Evolutionary conservation across 352 stramenopile genomes (phyloP).

Genomic region (Phytophthora colocasiae): DNA sequence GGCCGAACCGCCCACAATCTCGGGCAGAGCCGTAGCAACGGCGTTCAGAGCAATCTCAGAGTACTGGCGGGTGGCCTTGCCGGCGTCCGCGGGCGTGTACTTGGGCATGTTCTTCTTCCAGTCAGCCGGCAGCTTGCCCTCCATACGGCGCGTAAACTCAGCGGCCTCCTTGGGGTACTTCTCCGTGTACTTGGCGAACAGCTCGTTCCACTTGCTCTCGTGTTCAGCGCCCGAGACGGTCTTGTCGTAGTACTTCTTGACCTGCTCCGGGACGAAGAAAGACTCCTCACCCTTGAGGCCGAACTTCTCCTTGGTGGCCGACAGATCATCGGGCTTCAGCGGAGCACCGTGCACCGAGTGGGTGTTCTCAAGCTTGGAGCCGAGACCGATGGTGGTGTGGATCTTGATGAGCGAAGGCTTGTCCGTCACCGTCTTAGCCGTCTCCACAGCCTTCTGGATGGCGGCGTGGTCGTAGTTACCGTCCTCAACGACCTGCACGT

Average conservation of each 20-base stretch:
- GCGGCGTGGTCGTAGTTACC: slow-evolving; percentile 93
- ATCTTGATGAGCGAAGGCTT: slow-evolving; percentile 99
- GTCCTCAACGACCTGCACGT: slow-evolving; percentile 96
- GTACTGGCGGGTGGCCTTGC: slow-evolving; percentile 94
- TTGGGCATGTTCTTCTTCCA: slow-evolving; percentile 93
- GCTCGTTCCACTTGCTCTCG: slow-evolving; percentile 91
- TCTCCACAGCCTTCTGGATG: slow-evolving; percentile 94
- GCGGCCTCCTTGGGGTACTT: slow-evolving; percentile 93
- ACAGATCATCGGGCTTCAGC: slow-evolving; percentile 95
- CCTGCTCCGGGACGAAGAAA: slow-evolving; percentile 95
- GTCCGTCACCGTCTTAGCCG: slow-evolving; percentile 94
- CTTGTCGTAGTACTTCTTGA: slow-evolving; percentile 93
- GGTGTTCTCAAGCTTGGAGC: slow-evolving; percentile 94
- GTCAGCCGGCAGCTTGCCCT: slow-evolving; percentile 91
- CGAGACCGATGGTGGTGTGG: slow-evolving; percentile 96
- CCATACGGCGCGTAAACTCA: slow-evolving; percentile 96
- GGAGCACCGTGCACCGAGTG: slow-evolving; percentile 96
- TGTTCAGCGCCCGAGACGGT: slow-evolving; percentile 71
- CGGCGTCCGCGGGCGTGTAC: slow-evolving; percentile 91
- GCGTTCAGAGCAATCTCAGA: slow-evolving; percentile 97
- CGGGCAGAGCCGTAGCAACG: slow-evolving; percentile 92
- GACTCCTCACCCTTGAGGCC: slow-evolving; percentile 92
- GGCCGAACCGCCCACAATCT: slow-evolving; percentile 98
- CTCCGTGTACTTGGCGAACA: slow-evolving; percentile 92
- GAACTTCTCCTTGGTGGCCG: slow-evolving; percentile 91